Percentiles rank a stretch among this genome's conserved stretches.
These are phyloP conservation scores for Zygotorulaspora florentina DNA, from an alignment of 805 yeast species.

Conservation along the genomic window DNA sequence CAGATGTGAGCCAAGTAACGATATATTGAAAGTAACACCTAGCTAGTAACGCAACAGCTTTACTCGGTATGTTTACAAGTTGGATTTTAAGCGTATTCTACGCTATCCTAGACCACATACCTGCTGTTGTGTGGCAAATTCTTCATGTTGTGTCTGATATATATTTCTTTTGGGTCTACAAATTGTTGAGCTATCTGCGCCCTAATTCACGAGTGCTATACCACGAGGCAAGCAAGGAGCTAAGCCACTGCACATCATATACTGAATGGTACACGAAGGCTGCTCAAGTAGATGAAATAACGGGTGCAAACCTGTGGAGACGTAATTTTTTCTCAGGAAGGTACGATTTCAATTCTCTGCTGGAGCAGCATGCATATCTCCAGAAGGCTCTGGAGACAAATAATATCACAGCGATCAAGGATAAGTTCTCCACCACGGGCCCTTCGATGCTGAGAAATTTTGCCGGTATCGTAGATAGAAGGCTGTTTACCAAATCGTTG, in stretches of 20 bases:
- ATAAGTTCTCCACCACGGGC: conserved; percentile 70
- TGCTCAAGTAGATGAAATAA: conserved; percentile 44
- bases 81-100: conserved; percentile 27
- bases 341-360: conserved; percentile 79
- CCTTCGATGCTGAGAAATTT: conserved; percentile 68
- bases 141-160: conserved; percentile 42
- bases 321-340: conserved; percentile 75
- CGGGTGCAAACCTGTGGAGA: conserved; percentile 64
- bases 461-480: conserved; percentile 81
- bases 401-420: conserved; percentile 57
- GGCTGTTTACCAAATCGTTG: conserved; percentile 74
- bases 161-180: conserved; percentile 38
- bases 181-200: conserved; percentile 25
- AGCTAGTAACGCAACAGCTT: neutral
- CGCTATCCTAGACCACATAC: conserved; percentile 37
- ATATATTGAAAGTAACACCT: neutral
- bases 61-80: conserved; percentile 9
- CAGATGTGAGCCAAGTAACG: neutral
- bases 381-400: conserved; percentile 52
- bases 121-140: conserved; percentile 41
- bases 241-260: conserved; percentile 52
- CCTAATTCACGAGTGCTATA: conserved; percentile 31
- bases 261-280: conserved; percentile 67
- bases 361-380: conserved; percentile 63
- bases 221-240: conserved; percentile 44